phyloP scores from a whole-genome alignment of 306 rosid species.

The Malus sieversii region DNA sequence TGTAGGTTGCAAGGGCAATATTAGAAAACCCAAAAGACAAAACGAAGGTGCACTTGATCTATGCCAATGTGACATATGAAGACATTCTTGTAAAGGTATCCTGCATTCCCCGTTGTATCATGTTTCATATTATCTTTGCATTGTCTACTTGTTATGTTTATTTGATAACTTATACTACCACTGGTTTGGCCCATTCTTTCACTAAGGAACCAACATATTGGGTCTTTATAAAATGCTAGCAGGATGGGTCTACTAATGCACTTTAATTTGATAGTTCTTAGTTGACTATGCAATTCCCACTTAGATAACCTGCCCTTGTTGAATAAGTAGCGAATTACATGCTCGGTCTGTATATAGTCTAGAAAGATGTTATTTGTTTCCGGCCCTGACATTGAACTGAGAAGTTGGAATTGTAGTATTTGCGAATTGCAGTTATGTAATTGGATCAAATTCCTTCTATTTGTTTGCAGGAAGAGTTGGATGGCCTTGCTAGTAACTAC shows the following conservation, averaged over 20 bases:
- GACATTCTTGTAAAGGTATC: conserved; percentile 91
- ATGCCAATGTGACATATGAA: conserved; percentile 78
- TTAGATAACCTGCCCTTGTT: not conserved
- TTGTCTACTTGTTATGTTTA: not conserved
- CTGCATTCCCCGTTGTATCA: not conserved
- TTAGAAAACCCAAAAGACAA: conserved; percentile 82
- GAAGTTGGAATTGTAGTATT: not conserved
- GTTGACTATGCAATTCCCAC: not conserved
- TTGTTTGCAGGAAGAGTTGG: conserved; percentile 73
- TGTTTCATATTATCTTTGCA: not conserved
- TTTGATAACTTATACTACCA: not conserved
- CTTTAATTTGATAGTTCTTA: not conserved
- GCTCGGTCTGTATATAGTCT: not conserved
- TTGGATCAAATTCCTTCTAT: not conserved
- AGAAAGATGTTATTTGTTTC: not conserved
- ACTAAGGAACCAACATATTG: not conserved
- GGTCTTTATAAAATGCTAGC: not conserved
- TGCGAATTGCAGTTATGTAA: not conserved
- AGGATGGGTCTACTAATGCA: not conserved
- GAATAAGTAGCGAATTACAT: not conserved
- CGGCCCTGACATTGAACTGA: not conserved
- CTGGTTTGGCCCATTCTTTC: not conserved
- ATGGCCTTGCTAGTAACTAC: conserved; percentile 57
- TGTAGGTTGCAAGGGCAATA: conserved; percentile 88
- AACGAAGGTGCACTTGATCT: conserved; percentile 89